These are phyloP conservation scores for Agaricus bisporus DNA, from an alignment of 768 basidiomycete species.

Conservation along the genomic window DNA sequence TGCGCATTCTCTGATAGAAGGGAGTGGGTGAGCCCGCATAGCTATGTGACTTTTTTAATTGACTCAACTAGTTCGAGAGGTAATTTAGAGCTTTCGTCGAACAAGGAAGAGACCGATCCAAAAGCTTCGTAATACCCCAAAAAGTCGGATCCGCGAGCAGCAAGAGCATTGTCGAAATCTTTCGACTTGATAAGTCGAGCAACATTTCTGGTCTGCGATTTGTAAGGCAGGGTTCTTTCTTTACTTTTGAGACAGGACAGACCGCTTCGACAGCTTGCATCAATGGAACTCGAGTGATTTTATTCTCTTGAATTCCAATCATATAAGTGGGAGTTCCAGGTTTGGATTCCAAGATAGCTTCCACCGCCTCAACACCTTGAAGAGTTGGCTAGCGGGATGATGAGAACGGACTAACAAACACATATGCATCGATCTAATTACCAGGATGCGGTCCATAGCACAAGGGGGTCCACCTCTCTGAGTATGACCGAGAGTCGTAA, in stretches of 20 bases:
- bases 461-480: conserved; percentile 94
- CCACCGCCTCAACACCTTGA: conserved; percentile 93
- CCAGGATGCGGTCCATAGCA: conserved; percentile 88
- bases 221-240: conserved; percentile 2
- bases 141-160: conserved; percentile 89
- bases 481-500: conserved; percentile 95
- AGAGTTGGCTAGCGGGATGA: conserved; percentile 66
- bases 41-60: background rate
- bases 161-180: conserved; percentile 85
- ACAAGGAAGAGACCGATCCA: conserved; percentile 59
- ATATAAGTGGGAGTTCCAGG: conserved; percentile 94
- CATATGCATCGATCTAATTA: conserved; percentile 27
- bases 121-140: conserved; percentile 85
- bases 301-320: conserved; percentile 95
- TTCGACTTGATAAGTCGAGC: conserved; percentile 73
- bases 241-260: background rate
- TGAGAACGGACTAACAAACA: background rate
- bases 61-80: conserved; percentile 41
- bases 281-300: conserved; percentile 85
- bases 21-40: conserved; percentile 5
- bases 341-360: conserved; percentile 77
- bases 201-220: conserved; percentile 74
- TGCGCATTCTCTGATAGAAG: conserved; percentile 55
- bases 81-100: conserved; percentile 40
- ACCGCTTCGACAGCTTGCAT: conserved; percentile 93